Percentiles rank a stretch among this genome's conserved stretches.
These are phyloP conservation scores for Alternaria burnsii DNA, from an alignment of 2,329 filamentous ascomycete genomes.

Conservation along the genomic window DNA sequence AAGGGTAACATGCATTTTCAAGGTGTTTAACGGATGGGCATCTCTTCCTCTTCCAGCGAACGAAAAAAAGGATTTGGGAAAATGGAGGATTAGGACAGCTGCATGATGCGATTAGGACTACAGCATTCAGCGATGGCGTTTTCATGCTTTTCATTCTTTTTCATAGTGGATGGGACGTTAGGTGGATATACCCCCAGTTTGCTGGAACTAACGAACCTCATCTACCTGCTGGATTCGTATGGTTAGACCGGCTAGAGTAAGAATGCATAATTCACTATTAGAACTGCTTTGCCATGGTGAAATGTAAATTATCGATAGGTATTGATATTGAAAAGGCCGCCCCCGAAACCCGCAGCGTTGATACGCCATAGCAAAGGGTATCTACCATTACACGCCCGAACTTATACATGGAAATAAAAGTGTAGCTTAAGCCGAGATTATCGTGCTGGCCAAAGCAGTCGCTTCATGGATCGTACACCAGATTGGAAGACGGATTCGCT, in stretches of 20 bases:
- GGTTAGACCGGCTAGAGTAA: neutral
- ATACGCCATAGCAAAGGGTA: neutral
- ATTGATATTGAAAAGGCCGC: neutral
- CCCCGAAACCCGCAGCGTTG: neutral
- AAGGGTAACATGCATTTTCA: slow-evolving; percentile 9
- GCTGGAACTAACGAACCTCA: neutral
- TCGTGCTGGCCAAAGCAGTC: slow-evolving; percentile 14
- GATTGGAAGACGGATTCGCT: slow-evolving; percentile 17
- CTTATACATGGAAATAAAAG: neutral
- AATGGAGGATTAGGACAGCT: neutral
- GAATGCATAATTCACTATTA: neutral
- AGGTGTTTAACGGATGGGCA: slow-evolving; percentile 3
- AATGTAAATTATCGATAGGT: neutral
- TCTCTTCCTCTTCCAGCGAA: neutral
- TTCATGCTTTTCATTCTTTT: slow-evolving; percentile 1
- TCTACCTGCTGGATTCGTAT: slow-evolving; percentile 1
- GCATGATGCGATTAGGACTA: slow-evolving; percentile 7
- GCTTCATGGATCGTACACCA: slow-evolving; percentile 13
- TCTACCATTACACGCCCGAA: neutral
- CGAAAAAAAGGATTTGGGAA: neutral
- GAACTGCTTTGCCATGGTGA: neutral
- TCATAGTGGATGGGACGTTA: neutral
- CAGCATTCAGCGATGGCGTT: slow-evolving; percentile 40
- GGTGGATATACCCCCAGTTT: slow-evolving; percentile 16
- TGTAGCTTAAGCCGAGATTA: neutral